Evolutionary conservation across 73 alveolate genomes (phyloP).

Genomic region (Symbiodinium natans): DNA sequence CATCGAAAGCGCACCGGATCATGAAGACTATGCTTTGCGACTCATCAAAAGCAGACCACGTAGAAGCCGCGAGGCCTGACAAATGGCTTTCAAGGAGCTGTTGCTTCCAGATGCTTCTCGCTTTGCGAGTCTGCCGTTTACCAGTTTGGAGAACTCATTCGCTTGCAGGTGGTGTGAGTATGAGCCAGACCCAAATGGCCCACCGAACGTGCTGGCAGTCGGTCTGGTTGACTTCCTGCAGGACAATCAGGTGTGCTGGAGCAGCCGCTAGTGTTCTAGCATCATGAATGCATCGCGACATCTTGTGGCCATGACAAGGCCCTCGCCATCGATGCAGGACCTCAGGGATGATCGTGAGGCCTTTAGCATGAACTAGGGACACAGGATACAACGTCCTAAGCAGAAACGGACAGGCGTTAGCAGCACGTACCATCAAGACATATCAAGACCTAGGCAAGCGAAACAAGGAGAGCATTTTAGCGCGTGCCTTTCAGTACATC

Average conservation of each 20-base stretch:
- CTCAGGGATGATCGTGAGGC: not conserved
- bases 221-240: slow-evolving; percentile 64
- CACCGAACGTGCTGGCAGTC: slow-evolving; percentile 23
- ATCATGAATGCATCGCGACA: not conserved
- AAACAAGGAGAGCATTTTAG: too few relatives aligned
- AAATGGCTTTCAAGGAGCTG: too few relatives aligned
- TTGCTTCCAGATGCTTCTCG: too few relatives aligned
- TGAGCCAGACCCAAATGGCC: slow-evolving; percentile 18
- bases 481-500: too few relatives aligned
- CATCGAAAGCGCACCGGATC: slow-evolving; percentile 29
- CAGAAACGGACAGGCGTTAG: too few relatives aligned
- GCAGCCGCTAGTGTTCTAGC: not conserved
- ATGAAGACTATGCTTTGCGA: slow-evolving; percentile 80
- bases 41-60: not conserved
- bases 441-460: too few relatives aligned
- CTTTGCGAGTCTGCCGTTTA: too few relatives aligned
- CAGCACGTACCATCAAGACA: too few relatives aligned
- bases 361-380: too few relatives aligned
- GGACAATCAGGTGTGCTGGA: slow-evolving; percentile 29
- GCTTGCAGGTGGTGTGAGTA: slow-evolving; percentile 54
- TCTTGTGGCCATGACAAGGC: not conserved
- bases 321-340: slow-evolving; percentile 72
- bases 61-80: slow-evolving; percentile 33
- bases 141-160: not conserved
- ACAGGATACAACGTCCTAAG: too few relatives aligned